Evolutionary conservation across 1,284 basidiomycete genomes (phyloP).

Genomic region (Moniliophthora roreri): DNA sequence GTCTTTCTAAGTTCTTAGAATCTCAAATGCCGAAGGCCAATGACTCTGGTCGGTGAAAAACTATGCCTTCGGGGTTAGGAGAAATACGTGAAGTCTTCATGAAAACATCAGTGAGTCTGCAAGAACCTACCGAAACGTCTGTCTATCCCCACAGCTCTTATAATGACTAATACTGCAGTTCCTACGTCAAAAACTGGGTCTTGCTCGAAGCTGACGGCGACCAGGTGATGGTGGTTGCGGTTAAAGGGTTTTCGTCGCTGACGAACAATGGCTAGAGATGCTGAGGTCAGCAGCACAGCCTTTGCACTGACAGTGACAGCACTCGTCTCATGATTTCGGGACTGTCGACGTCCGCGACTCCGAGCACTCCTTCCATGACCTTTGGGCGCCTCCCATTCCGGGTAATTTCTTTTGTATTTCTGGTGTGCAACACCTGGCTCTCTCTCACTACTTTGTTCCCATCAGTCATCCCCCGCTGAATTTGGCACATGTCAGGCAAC

Average conservation of each 20-base stretch:
- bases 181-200: background rate
- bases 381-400: too few species aligned
- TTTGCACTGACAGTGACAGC: too few species aligned
- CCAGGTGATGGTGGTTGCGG: slow-evolving; percentile 1
- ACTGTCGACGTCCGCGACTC: too few species aligned
- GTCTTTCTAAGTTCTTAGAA: background rate
- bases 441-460: too few species aligned
- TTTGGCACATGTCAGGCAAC: too few species aligned
- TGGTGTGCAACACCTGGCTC: too few species aligned
- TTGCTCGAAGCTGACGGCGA: background rate
- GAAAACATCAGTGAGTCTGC: background rate
- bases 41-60: background rate
- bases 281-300: background rate
- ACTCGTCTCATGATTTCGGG: too few species aligned
- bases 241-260: background rate
- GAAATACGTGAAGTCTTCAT: background rate
- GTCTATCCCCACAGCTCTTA: too few species aligned
- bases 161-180: background rate
- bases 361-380: too few species aligned
- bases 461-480: too few species aligned
- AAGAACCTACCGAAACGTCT: background rate
- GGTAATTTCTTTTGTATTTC: too few species aligned
- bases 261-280: background rate
- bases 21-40: background rate
- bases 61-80: background rate